Conservation (phyloP, 2,329 filamentous ascomycete species). For the Amauroascus niger region DNA sequence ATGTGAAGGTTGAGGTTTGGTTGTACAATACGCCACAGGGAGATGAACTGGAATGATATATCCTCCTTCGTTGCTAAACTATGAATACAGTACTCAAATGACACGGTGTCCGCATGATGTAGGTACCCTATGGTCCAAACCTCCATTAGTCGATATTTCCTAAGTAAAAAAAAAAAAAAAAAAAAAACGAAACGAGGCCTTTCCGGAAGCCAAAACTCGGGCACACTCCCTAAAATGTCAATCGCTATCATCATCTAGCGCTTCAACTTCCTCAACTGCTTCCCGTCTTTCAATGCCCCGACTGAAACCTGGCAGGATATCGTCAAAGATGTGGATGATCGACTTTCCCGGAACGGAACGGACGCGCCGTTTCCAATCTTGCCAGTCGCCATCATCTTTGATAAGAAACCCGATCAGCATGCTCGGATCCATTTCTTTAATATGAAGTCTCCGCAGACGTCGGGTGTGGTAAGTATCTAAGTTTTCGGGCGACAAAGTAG, state of each 20-base stretch:
- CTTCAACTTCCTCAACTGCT: conserved; percentile 83
- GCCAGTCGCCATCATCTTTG: conserved; percentile 70
- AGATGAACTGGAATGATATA: conserved; percentile 4
- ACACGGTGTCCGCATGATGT: too few species aligned
- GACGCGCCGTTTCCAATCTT: conserved; percentile 67
- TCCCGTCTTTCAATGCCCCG: conserved; percentile 52
- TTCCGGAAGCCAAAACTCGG: too few species aligned
- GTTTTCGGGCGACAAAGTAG: conserved; percentile 60
- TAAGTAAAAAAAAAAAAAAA: background rate
- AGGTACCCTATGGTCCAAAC: too few species aligned
- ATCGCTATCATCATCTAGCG: conserved; percentile 53
- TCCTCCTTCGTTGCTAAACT: background rate
- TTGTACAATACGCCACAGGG: conserved; percentile 10
- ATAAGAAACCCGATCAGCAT: conserved; percentile 96
- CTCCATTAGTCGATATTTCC: background rate
- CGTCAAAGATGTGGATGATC: conserved; percentile 73
- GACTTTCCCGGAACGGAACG: conserved; percentile 62
- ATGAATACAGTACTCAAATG: conserved; percentile 2
- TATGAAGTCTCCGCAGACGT: conserved; percentile 67
- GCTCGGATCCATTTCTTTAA: conserved; percentile 92
- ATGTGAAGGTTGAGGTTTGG: conserved; percentile 4
- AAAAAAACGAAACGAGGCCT: too few species aligned
- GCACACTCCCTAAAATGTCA: background rate
- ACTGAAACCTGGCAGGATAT: conserved; percentile 47
- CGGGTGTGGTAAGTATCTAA: conserved; percentile 78